These are phyloP conservation scores for Cadophora luteo-olivacea DNA, from an alignment of 2,329 filamentous ascomycete species.

Conservation along the genomic window DNA sequence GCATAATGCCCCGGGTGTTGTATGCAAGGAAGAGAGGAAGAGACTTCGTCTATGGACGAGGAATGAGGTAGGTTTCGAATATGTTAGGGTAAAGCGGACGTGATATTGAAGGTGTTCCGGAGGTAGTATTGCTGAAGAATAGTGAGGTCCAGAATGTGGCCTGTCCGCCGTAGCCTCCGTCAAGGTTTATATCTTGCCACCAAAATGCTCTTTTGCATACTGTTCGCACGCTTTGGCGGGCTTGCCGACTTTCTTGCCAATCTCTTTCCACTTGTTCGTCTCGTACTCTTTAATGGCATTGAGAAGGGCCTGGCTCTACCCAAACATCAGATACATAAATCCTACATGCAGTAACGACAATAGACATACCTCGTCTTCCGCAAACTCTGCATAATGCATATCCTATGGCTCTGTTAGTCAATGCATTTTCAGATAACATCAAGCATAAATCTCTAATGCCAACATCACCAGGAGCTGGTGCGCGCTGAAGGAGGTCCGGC, in stretches of 20 bases:
- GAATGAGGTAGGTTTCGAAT: background rate
- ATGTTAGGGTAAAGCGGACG: background rate
- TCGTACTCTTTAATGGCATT: conserved; percentile 99
- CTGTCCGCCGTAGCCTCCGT: too few relatives aligned
- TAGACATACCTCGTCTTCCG: conserved; percentile 83
- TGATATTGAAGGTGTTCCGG: background rate
- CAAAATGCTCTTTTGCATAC: conserved; percentile 94
- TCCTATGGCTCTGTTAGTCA: conserved; percentile 61
- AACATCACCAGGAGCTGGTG: background rate
- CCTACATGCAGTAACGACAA: background rate
- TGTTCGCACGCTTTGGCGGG: conserved; percentile 95
- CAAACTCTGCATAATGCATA: conserved; percentile 99
- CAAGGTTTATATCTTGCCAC: conserved; percentile 37
- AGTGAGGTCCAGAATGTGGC: background rate
- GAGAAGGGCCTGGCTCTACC: conserved; percentile 65
- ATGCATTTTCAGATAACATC: background rate
- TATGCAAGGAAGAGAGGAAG: conserved; percentile 22
- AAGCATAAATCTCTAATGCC: background rate
- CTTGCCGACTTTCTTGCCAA: conserved; percentile 96
- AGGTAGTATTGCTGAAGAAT: background rate
- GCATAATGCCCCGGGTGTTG: conserved; percentile 22
- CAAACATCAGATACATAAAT: conserved; percentile 38
- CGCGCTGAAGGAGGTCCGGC: background rate
- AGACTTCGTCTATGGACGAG: conserved; percentile 5
- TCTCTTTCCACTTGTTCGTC: conserved; percentile 97